These are phyloP conservation scores for Chalciporus sphaerocephalus DNA, from an alignment of 768 basidiomycete genomes.

Conservation along the genomic window DNA sequence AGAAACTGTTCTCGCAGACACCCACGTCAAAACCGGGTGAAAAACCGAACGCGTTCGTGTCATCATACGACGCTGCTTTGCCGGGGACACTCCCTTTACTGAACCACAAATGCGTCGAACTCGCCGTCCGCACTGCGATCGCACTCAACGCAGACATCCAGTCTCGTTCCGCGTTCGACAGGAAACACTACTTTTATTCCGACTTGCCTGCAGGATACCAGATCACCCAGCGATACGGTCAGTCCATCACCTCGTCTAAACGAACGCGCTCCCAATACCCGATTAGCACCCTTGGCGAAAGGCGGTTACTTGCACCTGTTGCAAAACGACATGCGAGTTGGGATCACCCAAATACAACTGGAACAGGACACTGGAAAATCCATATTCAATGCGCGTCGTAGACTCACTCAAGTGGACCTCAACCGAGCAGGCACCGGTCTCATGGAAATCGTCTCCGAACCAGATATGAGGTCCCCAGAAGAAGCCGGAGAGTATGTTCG, in stretches of 20 bases:
- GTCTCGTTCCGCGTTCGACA: conserved; percentile 75
- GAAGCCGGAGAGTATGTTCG: conserved; percentile 87
- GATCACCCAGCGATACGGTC: conserved; percentile 94
- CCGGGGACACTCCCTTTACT: conserved; percentile 84
- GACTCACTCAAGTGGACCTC: conserved; percentile 68
- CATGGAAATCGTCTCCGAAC: conserved; percentile 94
- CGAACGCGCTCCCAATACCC: neutral
- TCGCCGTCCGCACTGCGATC: conserved; percentile 76
- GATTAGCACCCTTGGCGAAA: conserved; percentile 71
- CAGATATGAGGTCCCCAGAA: conserved; percentile 89
- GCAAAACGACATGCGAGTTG: conserved; percentile 44
- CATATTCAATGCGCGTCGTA: conserved; percentile 48
- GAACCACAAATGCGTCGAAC: conserved; percentile 67
- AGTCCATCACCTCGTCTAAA: conserved; percentile 5
- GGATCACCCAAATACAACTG: conserved; percentile 91
- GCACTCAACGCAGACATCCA: conserved; percentile 70
- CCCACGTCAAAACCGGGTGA: conserved; percentile 44
- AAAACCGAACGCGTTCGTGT: conserved; percentile 67
- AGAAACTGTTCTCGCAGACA: conserved; percentile 79
- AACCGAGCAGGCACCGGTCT: conserved; percentile 87
- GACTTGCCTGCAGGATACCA: conserved; percentile 95
- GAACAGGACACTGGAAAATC: conserved; percentile 98
- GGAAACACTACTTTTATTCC: conserved; percentile 98
- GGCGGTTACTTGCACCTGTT: conserved; percentile 55
- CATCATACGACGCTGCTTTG: conserved; percentile 81